Base-by-base conservation (phyloP, 768 basidiomycete species). In the Cubamyces lactineus region DNA sequence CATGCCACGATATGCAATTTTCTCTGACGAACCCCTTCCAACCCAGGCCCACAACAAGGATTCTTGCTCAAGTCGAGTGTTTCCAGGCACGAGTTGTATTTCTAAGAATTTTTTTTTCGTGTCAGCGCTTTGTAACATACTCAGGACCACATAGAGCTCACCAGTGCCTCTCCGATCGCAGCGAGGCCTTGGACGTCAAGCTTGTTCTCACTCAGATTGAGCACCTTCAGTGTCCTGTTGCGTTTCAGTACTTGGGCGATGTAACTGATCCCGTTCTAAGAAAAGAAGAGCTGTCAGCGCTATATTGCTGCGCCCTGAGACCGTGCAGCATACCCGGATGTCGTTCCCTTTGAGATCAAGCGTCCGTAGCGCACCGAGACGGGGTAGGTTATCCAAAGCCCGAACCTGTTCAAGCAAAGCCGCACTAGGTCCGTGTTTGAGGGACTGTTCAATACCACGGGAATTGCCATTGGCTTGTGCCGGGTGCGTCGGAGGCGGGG, bases 161-260 rank as follows among this genome's bases (percentile, higher is more conserved):
- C 94, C 72, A 99, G 74, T 0, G 95, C 91, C 74, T 99, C 96
- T 0, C 94, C 95, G 15, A 99, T 80, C 0, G 82, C 78, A 2
- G 88, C 85, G 11, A 99, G 78, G 55, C 93, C 92, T 9, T 82
- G 77, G 0, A 91, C 84, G 59, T 96, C 96, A 5, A 99, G 84
- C 72, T 91, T 94, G 74, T 98, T 98, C 73, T 98, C 96, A 69
- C 91, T 89, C 53, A 98, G 76, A 73, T 98, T 98, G 24, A 98
- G 81, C 5, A 98, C 88, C 75, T 96, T 97, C 46, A 98, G 79
- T 3, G 96, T 98, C 46, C 95, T 81, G 74, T 99, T 98, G 40
- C 96, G 88, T 72, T 98, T 98, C 64, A 98, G 79, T 0, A 98
- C 96, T 75, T 98, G 96, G 0, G 95, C 89, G 50, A 98, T 85